A percentile compares a stretch with the other conserved stretches of the same genome.
phyloP scores from a whole-genome alignment of 1,284 basidiomycete genomes.

The Fomitiporia mediterranea region DNA sequence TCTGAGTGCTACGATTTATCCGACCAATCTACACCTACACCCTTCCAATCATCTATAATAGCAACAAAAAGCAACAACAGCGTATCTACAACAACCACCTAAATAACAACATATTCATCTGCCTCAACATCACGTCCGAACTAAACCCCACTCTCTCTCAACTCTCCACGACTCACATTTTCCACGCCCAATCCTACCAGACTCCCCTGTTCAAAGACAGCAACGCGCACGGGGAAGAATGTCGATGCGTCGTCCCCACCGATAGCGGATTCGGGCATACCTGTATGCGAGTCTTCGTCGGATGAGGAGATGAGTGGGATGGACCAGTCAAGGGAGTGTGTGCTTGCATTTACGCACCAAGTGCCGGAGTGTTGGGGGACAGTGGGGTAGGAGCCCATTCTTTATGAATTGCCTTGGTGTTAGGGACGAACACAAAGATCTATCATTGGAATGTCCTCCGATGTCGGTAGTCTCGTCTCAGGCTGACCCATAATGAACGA shows the following conservation, averaged over 20 bases:
- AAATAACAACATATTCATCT: slow-evolving; percentile 67
- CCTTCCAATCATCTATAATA: too few species aligned
- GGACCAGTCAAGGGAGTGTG: slow-evolving; percentile 82
- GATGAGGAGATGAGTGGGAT: slow-evolving; percentile 55
- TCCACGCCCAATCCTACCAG: slow-evolving; percentile 67
- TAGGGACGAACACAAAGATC: too few species aligned
- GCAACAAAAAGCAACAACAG: too few species aligned
- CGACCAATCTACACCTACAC: too few species aligned
- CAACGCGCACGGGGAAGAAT: slow-evolving; percentile 91
- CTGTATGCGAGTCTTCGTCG: slow-evolving; percentile 57
- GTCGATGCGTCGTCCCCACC: slow-evolving; percentile 78
- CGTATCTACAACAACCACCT: too few species aligned
- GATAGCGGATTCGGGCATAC: slow-evolving; percentile 84
- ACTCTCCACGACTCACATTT: slow-evolving; percentile 49
- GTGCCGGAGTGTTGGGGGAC: slow-evolving; percentile 75
- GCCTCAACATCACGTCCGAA: slow-evolving; percentile 69
- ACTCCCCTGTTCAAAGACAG: slow-evolving; percentile 77
- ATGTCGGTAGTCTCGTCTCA: too few species aligned
- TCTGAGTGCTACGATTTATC: too few species aligned
- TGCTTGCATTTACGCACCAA: slow-evolving; percentile 77
- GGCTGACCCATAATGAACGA: too few species aligned
- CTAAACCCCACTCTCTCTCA: slow-evolving; percentile 68
- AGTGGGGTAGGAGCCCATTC: slow-evolving; percentile 79
- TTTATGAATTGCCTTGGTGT: too few species aligned
- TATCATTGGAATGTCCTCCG: too few species aligned